These are phyloP conservation scores for Russula brevipes DNA, from an alignment of 768 basidiomycete genomes.

Conservation along the genomic window DNA sequence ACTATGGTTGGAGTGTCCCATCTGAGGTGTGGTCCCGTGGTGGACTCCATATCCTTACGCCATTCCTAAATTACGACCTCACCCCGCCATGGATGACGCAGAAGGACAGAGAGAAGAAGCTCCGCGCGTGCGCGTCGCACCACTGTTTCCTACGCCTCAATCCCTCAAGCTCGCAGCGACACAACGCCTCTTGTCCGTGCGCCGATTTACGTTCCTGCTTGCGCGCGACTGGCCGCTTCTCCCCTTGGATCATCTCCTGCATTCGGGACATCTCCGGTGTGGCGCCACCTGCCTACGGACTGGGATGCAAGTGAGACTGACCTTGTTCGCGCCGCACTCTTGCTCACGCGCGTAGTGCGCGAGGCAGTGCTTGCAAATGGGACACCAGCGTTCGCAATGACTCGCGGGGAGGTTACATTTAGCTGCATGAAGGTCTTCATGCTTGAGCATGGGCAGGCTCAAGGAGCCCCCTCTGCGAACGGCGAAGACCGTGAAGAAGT, in stretches of 20 bases:
- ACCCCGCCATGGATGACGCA: conserved; percentile 32
- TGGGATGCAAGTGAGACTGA: conserved; percentile 84
- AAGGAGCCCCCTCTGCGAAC: conserved; percentile 31
- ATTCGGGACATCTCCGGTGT: conserved; percentile 71
- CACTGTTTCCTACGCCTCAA: conserved; percentile 44
- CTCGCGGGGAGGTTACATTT: conserved; percentile 57
- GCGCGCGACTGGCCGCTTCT: conserved; percentile 60
- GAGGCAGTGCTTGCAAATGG: conserved; percentile 42
- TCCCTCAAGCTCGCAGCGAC: conserved; percentile 59
- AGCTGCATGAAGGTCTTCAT: conserved; percentile 92
- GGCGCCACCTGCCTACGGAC: conserved; percentile 55
- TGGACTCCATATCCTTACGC: conserved; percentile 47
- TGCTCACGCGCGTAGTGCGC: conserved; percentile 50
- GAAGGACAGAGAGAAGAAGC: not conserved
- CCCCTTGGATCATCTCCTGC: conserved; percentile 73
- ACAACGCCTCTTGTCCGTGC: conserved; percentile 37
- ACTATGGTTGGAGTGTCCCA: conserved; percentile 37
- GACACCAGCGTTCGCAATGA: conserved; percentile 40
- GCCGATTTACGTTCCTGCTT: conserved; percentile 42
- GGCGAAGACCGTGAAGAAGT: conserved; percentile 44
- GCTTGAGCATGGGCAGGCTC: conserved; percentile 79
- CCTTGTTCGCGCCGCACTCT: conserved; percentile 61
- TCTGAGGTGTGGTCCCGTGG: conserved; percentile 46
- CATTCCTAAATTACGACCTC: conserved; percentile 53
- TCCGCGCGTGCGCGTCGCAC: conserved; percentile 40